These are phyloP conservation scores for Posidonia australis DNA, from an alignment of 106 monocot genomes.

Conservation along the genomic window DNA sequence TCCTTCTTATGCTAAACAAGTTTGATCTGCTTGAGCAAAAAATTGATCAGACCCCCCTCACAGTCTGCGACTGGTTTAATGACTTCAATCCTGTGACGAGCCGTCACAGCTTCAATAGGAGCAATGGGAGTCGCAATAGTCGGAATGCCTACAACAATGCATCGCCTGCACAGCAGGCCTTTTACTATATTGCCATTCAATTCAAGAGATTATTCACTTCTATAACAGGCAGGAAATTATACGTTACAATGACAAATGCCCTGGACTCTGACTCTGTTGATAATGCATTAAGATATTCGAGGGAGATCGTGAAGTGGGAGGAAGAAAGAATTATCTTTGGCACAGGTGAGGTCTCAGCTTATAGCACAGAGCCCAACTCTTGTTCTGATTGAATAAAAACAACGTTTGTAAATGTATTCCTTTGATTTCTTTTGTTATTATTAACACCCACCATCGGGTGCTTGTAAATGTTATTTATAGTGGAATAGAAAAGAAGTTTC, in stretches of 20 bases:
- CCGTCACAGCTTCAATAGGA: constrained; percentile 13
- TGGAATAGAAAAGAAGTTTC: too few relatives aligned
- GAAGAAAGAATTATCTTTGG: constrained; percentile 41
- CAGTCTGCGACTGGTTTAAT: constrained; percentile 67
- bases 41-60: constrained; percentile 42
- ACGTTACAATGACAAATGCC: constrained; percentile 41
- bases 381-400: constrained; percentile 24
- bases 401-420: background rate
- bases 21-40: constrained; percentile 74
- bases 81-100: constrained; percentile 69
- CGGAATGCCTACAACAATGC: constrained; percentile 16
- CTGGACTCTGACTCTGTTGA: constrained; percentile 52
- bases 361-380: constrained; percentile 51
- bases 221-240: constrained; percentile 52
- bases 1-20: constrained; percentile 81
- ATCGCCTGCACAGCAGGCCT: constrained; percentile 44
- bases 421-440: background rate
- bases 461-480: background rate
- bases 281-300: constrained; percentile 44
- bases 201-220: constrained; percentile 63
- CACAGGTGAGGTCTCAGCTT: constrained; percentile 25
- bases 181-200: constrained; percentile 61
- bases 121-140: constrained; percentile 10
- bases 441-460: background rate
- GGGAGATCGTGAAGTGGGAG: constrained; percentile 85